Base-by-base conservation (phyloP, 345 rosid species). In the Pugionium dolabratum region DNA sequence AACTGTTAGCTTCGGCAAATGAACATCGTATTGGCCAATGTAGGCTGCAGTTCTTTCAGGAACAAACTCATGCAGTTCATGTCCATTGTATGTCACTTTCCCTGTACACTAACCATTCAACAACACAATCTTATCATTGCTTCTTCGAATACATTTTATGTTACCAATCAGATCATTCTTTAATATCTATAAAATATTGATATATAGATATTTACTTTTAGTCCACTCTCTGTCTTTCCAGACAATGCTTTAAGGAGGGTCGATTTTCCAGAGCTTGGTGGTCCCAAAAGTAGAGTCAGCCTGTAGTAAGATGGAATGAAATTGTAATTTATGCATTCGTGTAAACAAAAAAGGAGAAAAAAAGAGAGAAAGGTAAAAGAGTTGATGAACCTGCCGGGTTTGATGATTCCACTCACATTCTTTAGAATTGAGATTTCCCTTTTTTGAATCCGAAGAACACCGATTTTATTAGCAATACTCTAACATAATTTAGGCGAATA, bases 191-290 rank as follows among this genome's bases (percentile, higher is more conserved):
- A 2, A 31, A 39, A 50, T 5, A 29, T 57, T 56, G 2, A 68
- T 49, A 18, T 49, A 36, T 10, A 27, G 48, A 31, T 70, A 54
- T 43, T 44, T 70, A 53, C 75, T 42, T 54, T 55, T 5, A 88
- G 75, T 56, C 62, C 59, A 11, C 62, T 41, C 47, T 80, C 92
- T 58, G 72, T 86, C 71, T 78, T 84, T 71, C 84, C 92, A 8
- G 91, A 82, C 75, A 88, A 68, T 28, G 92, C 92, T 70, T 83
- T 42, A 67, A 92, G 58, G 18, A 89, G 79, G 0, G 93, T 84
- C 2, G 96, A 87, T 72, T 91, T 89, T 54, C 98, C 98, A 2
- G 98, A 85, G 66, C 84, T 67, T 2, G 96, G 98, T 70, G 98
- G 96, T 63, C 98, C 98, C 60, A 92, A 59, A 41, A 92, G 96